These are phyloP conservation scores for Canariomyces notabilis DNA, from an alignment of 2,329 filamentous ascomycete species.

Conservation along the genomic window DNA sequence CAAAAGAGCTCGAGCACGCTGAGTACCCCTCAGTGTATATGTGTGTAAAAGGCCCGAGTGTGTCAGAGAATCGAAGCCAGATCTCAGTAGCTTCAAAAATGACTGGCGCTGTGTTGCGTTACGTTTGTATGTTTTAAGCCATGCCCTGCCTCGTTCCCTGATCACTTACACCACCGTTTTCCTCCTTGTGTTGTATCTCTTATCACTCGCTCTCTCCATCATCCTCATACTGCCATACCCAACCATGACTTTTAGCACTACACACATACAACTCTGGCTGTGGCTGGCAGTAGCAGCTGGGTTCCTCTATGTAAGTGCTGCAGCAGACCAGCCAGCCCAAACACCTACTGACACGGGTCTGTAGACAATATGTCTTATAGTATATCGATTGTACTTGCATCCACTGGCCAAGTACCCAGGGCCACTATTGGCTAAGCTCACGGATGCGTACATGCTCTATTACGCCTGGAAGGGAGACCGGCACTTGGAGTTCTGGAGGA, in stretches of 20 bases:
- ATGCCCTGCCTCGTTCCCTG: not conserved
- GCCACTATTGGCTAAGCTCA: constrained; percentile 57
- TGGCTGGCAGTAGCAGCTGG: constrained; percentile 33
- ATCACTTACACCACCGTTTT: not conserved
- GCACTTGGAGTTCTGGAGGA: constrained; percentile 65
- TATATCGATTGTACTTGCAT: constrained; percentile 60
- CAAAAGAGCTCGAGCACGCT: constrained; percentile 1
- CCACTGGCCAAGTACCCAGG: constrained; percentile 62
- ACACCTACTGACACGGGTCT: not conserved
- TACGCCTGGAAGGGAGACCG: constrained; percentile 70
- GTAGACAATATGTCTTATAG: constrained; percentile 38
- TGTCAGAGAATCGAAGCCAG: no score
- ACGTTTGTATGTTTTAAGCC: not conserved
- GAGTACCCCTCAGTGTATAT: no score
- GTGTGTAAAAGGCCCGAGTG: no score
- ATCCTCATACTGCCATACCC: no score
- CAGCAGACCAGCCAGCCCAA: not conserved
- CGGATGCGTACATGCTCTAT: constrained; percentile 63
- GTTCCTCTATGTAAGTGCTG: constrained; percentile 39
- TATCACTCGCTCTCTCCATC: not conserved
- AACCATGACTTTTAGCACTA: constrained; percentile 24
- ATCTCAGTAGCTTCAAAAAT: not conserved
- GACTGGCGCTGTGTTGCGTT: not conserved
- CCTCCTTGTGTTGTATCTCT: not conserved
- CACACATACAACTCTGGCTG: constrained; percentile 39